These are phyloP conservation scores for Telopea speciosissima DNA, from an alignment of 177 flowering plant species.

Conservation along the genomic window DNA sequence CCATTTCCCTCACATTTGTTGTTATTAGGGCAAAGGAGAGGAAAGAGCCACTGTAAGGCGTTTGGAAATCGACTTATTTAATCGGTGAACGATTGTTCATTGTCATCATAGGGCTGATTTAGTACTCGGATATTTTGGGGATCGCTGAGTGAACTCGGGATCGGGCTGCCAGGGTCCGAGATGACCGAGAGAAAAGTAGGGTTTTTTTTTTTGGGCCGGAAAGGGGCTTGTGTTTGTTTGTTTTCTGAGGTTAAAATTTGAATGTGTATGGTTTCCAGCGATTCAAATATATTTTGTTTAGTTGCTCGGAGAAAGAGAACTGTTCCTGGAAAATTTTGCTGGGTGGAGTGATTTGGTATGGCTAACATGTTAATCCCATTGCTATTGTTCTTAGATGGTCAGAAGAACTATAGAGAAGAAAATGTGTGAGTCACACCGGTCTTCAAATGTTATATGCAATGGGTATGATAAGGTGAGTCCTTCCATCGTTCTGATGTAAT, in stretches of 20 bases:
- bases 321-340: not conserved
- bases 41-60: not conserved
- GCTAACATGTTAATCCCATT: not conserved
- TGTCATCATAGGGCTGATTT: too few species aligned
- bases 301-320: not conserved
- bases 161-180: too few species aligned
- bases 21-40: not conserved
- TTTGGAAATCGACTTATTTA: not conserved
- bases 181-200: too few species aligned
- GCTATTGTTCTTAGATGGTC: slow-evolving; percentile 43
- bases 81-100: not conserved
- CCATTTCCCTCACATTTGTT: not conserved
- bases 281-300: not conserved
- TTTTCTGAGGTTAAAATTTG: not conserved
- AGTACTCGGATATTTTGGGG: too few species aligned
- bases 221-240: not conserved
- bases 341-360: not conserved
- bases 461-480: slow-evolving; percentile 47
- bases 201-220: too few species aligned
- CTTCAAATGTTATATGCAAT: slow-evolving; percentile 42
- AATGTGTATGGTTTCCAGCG: too few species aligned
- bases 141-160: too few species aligned
- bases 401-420: slow-evolving; percentile 37
- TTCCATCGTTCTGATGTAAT: not conserved
- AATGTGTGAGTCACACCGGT: slow-evolving; percentile 10